Conservation (phyloP, 192 early-diverging fungal genomes). For the Lunasporangiospora selenospora region DNA sequence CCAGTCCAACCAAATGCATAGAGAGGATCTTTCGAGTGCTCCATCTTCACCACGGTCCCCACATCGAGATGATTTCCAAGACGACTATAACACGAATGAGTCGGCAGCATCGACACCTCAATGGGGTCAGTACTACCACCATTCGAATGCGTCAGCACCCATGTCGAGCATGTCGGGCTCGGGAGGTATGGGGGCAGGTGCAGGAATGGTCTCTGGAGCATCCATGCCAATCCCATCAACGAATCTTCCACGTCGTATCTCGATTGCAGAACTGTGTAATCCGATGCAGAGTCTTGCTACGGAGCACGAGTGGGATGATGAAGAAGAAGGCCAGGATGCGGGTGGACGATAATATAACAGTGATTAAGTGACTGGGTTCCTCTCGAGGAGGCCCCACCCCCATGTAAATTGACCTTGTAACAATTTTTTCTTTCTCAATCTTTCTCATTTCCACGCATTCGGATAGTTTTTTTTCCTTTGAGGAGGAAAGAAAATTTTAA, state of each 20-base stretch:
- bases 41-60: conserved; percentile 20
- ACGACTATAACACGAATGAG: conserved; percentile 5
- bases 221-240: neutral
- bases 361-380: too few relatives aligned
- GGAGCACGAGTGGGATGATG: conserved; percentile 5
- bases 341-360: too few relatives aligned
- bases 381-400: too few relatives aligned
- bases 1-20: conserved; percentile 3
- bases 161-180: neutral
- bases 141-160: neutral
- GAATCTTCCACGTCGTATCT: conserved; percentile 44
- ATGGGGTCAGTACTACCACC: too few relatives aligned
- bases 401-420: too few relatives aligned
- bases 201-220: neutral
- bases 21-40: conserved; percentile 30
- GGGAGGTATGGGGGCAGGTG: too few relatives aligned
- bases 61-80: too few relatives aligned
- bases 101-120: conserved; percentile 3
- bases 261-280: conserved; percentile 45
- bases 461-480: too few relatives aligned
- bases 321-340: neutral
- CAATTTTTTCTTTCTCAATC: too few relatives aligned
- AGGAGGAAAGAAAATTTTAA: too few relatives aligned
- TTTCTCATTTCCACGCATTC: too few relatives aligned
- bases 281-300: conserved; percentile 45